Evolutionary conservation across 371 early-diverging fungal species (phyloP), one percentile per base, ranked within the genome.

Genomic region (Mortierella sp.): DNA sequence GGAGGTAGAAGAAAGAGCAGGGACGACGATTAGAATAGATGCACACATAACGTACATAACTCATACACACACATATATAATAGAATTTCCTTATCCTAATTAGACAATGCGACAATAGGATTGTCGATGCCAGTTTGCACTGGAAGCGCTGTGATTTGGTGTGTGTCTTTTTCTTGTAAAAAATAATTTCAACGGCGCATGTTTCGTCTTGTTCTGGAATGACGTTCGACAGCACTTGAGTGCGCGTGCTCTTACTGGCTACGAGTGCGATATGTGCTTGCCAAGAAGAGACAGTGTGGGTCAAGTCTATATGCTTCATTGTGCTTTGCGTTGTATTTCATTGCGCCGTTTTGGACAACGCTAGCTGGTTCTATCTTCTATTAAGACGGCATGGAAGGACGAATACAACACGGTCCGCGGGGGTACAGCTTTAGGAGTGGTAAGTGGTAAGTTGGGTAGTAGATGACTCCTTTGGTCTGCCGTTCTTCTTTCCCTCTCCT

Each of bases 161-260:
- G 19, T 42, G 24, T 68, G 63, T 60, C 63, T 60, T 26, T 19
- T 21, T 10, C 11, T 10, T 60, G 7, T 16, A 55, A 16, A 2
- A 24, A 38, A 65, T 38, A 42, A 68, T 38, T 42, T 42, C 68
- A 65, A 42, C 68, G 21, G 24, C 24, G 44, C n/a, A 24, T 68
- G 68, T 68, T 68, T 68, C 68, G 68, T 24, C 68, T 68, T 68
- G 38, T 68, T 68, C 42, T 24, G 68, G 68, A 68, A 68, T 68
- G 68, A 68, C 68, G 42, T 21, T 38, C 24, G 21, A 65, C 24
- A 1, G 68, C 42, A 65, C 38, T 65, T 38, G 68, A 38, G 42
- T 38, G 68, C 68, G 68, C 19, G 21, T 21, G 24, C 9, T 68
- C 24, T 68, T 19, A 68, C 68, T 68, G 68, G 55, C n/a, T 9